phyloP scores from a whole-genome alignment of 306 rosid genomes.

The Oemleria cerasiformis region DNA sequence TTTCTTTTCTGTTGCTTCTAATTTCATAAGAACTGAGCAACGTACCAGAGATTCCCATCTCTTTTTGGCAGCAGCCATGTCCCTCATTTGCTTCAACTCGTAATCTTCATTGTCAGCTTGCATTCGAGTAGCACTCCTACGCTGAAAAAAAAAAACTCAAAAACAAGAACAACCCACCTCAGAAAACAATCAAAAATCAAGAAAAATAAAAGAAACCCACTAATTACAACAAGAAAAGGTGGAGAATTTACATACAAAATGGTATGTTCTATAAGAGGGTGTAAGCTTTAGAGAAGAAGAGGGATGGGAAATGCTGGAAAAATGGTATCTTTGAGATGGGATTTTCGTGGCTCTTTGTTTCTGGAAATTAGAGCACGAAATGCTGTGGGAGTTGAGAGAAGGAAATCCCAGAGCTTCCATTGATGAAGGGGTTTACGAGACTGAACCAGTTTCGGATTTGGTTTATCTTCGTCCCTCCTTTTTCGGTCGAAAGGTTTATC shows the following conservation, averaged over 20 bases:
- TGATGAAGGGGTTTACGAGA: neutral
- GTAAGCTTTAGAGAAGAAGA: conserved; percentile 41
- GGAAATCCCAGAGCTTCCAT: conserved; percentile 83
- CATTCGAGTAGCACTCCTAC: conserved; percentile 41
- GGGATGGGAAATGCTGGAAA: conserved; percentile 23
- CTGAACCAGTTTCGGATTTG: neutral
- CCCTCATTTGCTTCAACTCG: conserved; percentile 88
- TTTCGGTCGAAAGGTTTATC: too few species aligned
- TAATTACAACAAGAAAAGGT: neutral
- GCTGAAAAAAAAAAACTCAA: conserved; percentile 18
- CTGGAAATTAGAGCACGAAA: conserved; percentile 30
- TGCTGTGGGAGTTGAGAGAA: conserved; percentile 33
- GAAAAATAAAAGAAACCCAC: neutral
- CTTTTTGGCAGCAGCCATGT: conserved; percentile 90
- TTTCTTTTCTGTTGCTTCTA: neutral
- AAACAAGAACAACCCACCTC: conserved; percentile 2
- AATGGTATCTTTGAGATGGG: conserved; percentile 11
- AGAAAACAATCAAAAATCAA: neutral
- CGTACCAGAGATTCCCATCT: conserved; percentile 96
- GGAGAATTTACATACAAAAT: conserved; percentile 34
- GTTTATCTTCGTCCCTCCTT: neutral
- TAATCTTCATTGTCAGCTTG: conserved; percentile 60
- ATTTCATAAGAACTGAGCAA: conserved; percentile 13
- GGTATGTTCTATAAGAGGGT: conserved; percentile 25
- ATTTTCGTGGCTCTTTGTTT: conserved; percentile 17